A percentile compares a stretch with the other conserved stretches of the same genome.
Conservation (phyloP, 176 grass and related monocot genomes). For the Hyparrhenia diplandra region DNA sequence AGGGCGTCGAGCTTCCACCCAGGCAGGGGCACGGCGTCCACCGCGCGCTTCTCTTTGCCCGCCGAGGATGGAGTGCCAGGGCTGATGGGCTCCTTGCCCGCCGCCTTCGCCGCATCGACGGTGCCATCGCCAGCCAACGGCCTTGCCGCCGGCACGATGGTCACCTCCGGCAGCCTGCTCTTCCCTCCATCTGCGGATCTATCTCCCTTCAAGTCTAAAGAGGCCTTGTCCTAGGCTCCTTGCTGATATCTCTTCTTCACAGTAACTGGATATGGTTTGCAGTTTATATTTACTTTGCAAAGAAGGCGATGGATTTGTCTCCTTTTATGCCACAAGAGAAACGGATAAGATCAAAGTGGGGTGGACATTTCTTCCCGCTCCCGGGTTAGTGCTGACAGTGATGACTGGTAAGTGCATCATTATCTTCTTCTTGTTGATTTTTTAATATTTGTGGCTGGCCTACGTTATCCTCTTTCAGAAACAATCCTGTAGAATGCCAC, state of each 20-base stretch:
- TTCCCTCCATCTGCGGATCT: constrained; percentile 40
- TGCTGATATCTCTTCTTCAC: neutral
- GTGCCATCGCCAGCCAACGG: neutral
- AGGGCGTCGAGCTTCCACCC: no score
- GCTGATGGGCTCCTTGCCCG: constrained; percentile 41
- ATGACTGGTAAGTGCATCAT: neutral
- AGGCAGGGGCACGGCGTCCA: no score
- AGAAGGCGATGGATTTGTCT: neutral
- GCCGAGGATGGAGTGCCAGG: constrained; percentile 24
- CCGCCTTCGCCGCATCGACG: neutral
- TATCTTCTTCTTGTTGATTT: neutral
- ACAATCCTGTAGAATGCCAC: neutral
- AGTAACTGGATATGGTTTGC: neutral
- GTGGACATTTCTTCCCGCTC: no score
- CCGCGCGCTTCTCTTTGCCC: no score
- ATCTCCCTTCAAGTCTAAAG: neutral
- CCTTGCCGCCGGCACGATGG: neutral
- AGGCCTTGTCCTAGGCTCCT: neutral
- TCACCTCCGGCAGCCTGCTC: constrained; percentile 28
- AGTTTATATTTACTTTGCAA: neutral
- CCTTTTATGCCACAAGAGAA: neutral
- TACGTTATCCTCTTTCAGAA: constrained; percentile 9
- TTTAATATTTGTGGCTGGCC: neutral
- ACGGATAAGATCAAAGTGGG: constrained; percentile 35
- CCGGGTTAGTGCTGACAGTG: constrained; percentile 2